A percentile compares a stretch with the other conserved stretches of the same genome.
These are phyloP conservation scores for Tephrocybe sp. DNA, from an alignment of 768 basidiomycete genomes.

Conservation along the genomic window DNA sequence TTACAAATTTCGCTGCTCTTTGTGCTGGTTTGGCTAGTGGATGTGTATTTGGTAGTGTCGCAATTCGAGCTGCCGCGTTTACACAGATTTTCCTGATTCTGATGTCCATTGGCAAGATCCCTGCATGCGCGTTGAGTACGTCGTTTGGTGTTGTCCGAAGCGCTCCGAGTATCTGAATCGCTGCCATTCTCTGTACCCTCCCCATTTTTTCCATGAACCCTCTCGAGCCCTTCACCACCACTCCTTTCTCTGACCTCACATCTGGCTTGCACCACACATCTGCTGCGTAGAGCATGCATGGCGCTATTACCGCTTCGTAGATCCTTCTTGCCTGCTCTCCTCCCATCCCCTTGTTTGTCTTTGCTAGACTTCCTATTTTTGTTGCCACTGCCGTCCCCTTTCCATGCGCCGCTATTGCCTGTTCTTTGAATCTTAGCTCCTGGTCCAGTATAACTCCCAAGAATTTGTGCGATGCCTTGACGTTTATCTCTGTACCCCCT, in stretches of 20 bases:
- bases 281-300: conserved; percentile 11
- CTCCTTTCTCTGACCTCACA: not conserved
- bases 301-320: not conserved
- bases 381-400: conserved; percentile 8
- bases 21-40: conserved; percentile 5
- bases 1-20: not conserved
- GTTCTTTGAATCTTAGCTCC: conserved; percentile 13
- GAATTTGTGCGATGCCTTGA: conserved; percentile 5
- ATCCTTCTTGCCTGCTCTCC: not conserved
- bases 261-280: conserved; percentile 13
- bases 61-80: not conserved
- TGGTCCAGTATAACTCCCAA: conserved; percentile 20
- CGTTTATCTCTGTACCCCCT: not conserved
- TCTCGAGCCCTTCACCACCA: not conserved
- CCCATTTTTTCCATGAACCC: not conserved
- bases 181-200: not conserved
- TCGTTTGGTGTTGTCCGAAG: conserved; percentile 15
- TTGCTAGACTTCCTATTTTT: not conserved
- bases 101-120: conserved; percentile 10
- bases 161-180: conserved; percentile 14
- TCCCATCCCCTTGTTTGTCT: conserved; percentile 10
- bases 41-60: conserved; percentile 7
- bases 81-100: conserved; percentile 11
- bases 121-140: conserved; percentile 13
- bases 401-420: conserved; percentile 9